phyloP scores from a whole-genome alignment of 2,329 filamentous ascomycete genomes.

The Apiospora kogelbergensis region DNA sequence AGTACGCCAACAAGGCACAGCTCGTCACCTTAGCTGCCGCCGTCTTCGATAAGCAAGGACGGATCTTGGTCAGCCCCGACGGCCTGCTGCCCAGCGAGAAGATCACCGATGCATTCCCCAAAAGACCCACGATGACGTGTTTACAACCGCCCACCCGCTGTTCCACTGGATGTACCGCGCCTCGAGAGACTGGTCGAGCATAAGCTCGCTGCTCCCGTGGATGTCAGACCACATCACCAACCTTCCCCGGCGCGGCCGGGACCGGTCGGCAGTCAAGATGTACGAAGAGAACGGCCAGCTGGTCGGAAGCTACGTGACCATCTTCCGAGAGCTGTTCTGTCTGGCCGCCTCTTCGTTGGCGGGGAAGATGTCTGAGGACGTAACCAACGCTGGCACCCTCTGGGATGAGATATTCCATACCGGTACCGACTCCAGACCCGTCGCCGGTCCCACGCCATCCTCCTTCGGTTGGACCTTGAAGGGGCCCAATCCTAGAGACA shows the following conservation, averaged over 20 bases:
- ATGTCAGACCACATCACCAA: constrained; percentile 71
- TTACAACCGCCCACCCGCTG: constrained; percentile 72
- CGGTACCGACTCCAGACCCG: constrained; percentile 35
- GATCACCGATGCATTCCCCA: constrained; percentile 75
- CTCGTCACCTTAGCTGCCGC: constrained; percentile 61
- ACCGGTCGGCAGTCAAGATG: constrained; percentile 41
- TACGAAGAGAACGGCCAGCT: constrained; percentile 55
- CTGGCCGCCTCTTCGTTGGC: constrained; percentile 74
- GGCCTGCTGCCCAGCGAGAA: constrained; percentile 71
- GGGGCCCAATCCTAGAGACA: neutral
- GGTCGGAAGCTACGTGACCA: constrained; percentile 70
- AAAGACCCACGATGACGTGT: constrained; percentile 69
- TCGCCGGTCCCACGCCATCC: neutral
- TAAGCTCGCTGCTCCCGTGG: constrained; percentile 65
- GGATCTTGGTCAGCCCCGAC: constrained; percentile 67
- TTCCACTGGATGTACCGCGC: constrained; percentile 89
- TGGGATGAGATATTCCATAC: constrained; percentile 77
- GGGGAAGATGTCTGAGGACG: constrained; percentile 59
- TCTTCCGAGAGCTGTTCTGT: constrained; percentile 84
- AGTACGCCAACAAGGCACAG: constrained; percentile 58
- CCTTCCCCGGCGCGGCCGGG: constrained; percentile 39
- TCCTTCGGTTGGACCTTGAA: neutral
- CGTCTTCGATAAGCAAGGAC: constrained; percentile 66
- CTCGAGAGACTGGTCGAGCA: constrained; percentile 72
- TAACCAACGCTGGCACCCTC: constrained; percentile 66